phyloP scores from a whole-genome alignment of 1,284 basidiomycete genomes.

The Pseudozyma pruni region DNA sequence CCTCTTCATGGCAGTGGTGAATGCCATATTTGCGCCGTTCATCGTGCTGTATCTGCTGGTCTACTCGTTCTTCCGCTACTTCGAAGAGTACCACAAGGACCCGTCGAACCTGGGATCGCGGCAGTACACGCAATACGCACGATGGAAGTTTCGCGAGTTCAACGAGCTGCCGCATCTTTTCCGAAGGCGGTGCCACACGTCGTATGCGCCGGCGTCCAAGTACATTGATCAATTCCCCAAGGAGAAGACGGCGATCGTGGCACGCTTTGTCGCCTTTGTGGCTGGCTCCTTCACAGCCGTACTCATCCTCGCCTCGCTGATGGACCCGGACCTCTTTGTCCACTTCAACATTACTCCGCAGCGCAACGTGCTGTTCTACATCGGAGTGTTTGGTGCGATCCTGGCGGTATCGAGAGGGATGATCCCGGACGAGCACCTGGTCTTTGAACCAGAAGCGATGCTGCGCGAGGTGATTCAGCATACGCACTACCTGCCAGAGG shows the following conservation, averaged over 20 bases:
- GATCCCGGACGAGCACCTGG: conserved; percentile 92
- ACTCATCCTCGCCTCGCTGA: conserved; percentile 85
- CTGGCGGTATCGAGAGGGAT: conserved; percentile 90
- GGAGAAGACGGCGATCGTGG: conserved; percentile 85
- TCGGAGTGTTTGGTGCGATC: conserved; percentile 85
- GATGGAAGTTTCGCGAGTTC: conserved; percentile 99
- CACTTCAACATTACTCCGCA: conserved; percentile 95
- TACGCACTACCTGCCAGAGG: conserved; percentile 93
- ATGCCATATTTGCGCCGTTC: conserved; percentile 93
- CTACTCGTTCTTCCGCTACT: conserved; percentile 99
- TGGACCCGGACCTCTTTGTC: conserved; percentile 86
- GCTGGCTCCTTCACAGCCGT: conserved; percentile 96
- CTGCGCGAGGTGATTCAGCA: conserved; percentile 90
- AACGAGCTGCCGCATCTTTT: conserved; percentile 97
- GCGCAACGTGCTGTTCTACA: conserved; percentile 90
- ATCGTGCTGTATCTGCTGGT: conserved; percentile 95
- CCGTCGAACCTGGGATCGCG: conserved; percentile 91
- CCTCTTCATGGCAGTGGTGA: conserved; percentile 94
- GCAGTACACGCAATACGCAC: conserved; percentile 90
- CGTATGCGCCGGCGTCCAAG: conserved; percentile 87
- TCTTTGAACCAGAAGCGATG: conserved; percentile 88
- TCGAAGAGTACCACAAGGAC: conserved; percentile 98
- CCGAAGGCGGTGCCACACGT: conserved; percentile 82
- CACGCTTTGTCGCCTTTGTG: conserved; percentile 93
- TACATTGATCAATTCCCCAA: conserved; percentile 99